phyloP scores from a whole-genome alignment of 78 protist genomes.

The Dictyostelium capitatum region DNA sequence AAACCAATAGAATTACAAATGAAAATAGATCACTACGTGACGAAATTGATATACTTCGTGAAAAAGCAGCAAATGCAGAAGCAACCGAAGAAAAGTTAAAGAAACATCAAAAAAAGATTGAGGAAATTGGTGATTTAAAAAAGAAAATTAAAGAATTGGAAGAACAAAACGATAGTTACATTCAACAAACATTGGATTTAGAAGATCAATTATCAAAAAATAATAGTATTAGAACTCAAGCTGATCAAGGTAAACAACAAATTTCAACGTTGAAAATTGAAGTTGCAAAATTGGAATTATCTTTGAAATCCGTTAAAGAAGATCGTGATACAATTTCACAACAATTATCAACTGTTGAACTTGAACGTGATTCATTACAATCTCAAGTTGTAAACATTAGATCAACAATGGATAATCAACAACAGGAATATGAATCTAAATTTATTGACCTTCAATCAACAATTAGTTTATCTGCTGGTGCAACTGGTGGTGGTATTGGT shows the following conservation, averaged over 20 bases:
- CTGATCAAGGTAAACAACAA: conserved; percentile 50
- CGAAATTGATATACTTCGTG: conserved; percentile 77
- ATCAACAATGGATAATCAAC: not conserved
- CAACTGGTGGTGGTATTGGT: conserved; percentile 24
- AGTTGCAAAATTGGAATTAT: conserved; percentile 47
- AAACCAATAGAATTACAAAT: conserved; percentile 1
- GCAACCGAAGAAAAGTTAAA: conserved; percentile 63
- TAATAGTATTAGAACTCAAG: conserved; percentile 30
- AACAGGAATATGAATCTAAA: conserved; percentile 54
- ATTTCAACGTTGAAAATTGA: conserved; percentile 52
- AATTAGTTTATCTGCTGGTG: not conserved
- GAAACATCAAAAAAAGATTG: conserved; percentile 68
- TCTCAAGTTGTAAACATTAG: conserved; percentile 17
- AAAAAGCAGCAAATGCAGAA: conserved; percentile 50
- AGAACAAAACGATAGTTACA: conserved; percentile 62
- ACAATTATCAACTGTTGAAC: not conserved
- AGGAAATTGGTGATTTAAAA: conserved; percentile 55
- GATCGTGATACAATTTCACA: conserved; percentile 51
- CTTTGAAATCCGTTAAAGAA: conserved; percentile 34
- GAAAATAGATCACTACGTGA: conserved; percentile 66
- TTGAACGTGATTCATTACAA: conserved; percentile 30
- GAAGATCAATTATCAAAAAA: conserved; percentile 62
- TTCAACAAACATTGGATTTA: conserved; percentile 58
- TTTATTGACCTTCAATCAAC: not conserved
- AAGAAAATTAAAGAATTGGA: conserved; percentile 49